Evolutionary conservation across 441 rosid species (phyloP), one percentile per base, ranked within the genome.

Genomic region (Jatropha multifida): DNA sequence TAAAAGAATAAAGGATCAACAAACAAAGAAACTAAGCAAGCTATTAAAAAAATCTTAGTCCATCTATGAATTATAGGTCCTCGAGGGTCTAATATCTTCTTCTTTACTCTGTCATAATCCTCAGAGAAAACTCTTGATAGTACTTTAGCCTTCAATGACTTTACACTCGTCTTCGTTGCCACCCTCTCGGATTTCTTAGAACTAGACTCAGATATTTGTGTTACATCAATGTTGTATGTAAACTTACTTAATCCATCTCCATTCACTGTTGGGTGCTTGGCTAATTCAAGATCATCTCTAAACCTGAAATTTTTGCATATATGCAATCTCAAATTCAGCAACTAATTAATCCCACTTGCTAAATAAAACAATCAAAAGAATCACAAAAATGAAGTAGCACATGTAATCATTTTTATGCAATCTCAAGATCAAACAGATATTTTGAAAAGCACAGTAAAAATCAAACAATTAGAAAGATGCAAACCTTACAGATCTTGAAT

Each of bases 1-100:
- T 83, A 91, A 74, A 94, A 90, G 82, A 94, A 92, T 11, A 94
- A 83, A 76, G 98, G 97, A 67, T 94, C 98, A 4, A 94, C 93
- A 63, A 92, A 94, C 79, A 92, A 61, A 58, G 98, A 91, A 74
- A 92, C 82, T 67, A 94, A 74, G 74, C 94, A 88, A 46, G 93
- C 88, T 68, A 90, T 82, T 68, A 92, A 85, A 67, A 94, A 90
- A 67, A 94, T 83, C 76, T 88, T 94, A 84, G 89, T 89, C 97
- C 98, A 94, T 79, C 84, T 76, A 9, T 85, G 85, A 74, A 89
- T 83, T 4, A 78, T 40, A 20, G 80, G 86, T 63, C 97, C 95
- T 65, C 93, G 87, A 81, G 98, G 97, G 85, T 94, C 97, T 68
- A 92, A 80, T 75, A 91, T 90, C 82, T 82, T 89, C 76, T 65